Evolutionary conservation across 192 early-diverging fungal species (phyloP).

Genomic region (Pecoramyces ruminantium): DNA sequence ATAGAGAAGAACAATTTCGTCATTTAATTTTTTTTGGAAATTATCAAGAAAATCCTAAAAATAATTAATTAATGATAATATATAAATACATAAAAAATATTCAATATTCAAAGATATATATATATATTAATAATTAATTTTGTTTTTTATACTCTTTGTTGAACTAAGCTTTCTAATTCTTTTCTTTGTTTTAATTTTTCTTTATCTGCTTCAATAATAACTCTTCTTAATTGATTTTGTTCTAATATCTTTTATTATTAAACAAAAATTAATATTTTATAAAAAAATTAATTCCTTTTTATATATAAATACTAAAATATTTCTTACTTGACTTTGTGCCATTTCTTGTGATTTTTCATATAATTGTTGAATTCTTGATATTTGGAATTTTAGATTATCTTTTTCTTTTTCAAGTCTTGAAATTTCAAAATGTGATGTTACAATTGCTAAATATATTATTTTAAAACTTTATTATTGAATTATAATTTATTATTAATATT

Average conservation of each 20-base stretch:
- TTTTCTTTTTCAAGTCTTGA: conserved; percentile 44
- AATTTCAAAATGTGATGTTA: conserved; percentile 38
- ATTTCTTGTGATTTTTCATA: conserved; percentile 23
- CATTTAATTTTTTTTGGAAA: conserved; percentile 35
- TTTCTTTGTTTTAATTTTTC: conserved; percentile 34
- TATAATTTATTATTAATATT: too few relatives aligned
- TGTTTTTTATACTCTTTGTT: conserved; percentile 39
- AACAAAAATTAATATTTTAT: too few relatives aligned
- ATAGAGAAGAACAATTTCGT: conserved; percentile 37
- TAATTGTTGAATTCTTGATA: conserved; percentile 32
- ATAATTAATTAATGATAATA: neutral
- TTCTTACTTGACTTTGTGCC: conserved; percentile 30
- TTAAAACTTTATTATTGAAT: neutral
- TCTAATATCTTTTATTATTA: conserved; percentile 12
- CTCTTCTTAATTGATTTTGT: conserved; percentile 37
- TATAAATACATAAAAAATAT: too few relatives aligned
- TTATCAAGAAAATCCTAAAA: conserved; percentile 36
- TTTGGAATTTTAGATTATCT: conserved; percentile 24
- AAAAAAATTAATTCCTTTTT: too few relatives aligned
- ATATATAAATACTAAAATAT: too few relatives aligned
- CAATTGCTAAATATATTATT: conserved; percentile 16
- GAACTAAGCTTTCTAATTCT: conserved; percentile 32
- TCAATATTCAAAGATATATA: too few relatives aligned
- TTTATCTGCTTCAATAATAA: conserved; percentile 29
- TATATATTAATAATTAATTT: too few relatives aligned